Evolutionary conservation across 768 basidiomycete genomes (phyloP).

Genomic region (Termitomyces heimii): DNA sequence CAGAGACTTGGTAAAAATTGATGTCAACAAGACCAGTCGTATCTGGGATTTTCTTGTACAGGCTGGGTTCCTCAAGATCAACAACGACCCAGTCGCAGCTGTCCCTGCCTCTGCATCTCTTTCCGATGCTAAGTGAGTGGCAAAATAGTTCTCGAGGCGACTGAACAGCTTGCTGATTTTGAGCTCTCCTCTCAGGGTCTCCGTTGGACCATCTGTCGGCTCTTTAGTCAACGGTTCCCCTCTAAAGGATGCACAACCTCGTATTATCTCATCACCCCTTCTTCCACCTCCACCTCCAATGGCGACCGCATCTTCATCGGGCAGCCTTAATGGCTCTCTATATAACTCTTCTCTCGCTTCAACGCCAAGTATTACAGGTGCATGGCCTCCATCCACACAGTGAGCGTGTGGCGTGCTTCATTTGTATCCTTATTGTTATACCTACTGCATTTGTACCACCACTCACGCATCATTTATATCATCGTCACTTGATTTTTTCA

Average conservation of each 20-base stretch:
- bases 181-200: neutral
- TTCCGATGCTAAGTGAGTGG: conserved; percentile 31
- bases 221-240: conserved; percentile 29
- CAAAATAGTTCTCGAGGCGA: neutral
- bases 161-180: neutral
- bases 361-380: conserved; percentile 16
- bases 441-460: conserved; percentile 14
- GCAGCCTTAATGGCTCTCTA: conserved; percentile 32
- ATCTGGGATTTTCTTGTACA: conserved; percentile 93
- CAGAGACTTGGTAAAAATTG: conserved; percentile 85
- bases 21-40: conserved; percentile 86
- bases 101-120: conserved; percentile 13
- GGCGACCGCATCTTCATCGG: conserved; percentile 24
- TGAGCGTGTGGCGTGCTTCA: neutral
- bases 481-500: neutral
- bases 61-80: conserved; percentile 74
- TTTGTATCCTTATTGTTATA: conserved; percentile 9
- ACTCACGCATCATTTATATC: conserved; percentile 11
- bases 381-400: conserved; percentile 11
- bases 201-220: conserved; percentile 13
- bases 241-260: conserved; percentile 23
- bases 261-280: conserved; percentile 14
- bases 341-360: conserved; percentile 27
- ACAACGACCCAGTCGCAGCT: conserved; percentile 36
- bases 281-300: conserved; percentile 24